Percentiles rank a stretch among this genome's conserved stretches.
phyloP scores from a whole-genome alignment of 1,139 yeast genomes.

The Candida smagusa region DNA sequence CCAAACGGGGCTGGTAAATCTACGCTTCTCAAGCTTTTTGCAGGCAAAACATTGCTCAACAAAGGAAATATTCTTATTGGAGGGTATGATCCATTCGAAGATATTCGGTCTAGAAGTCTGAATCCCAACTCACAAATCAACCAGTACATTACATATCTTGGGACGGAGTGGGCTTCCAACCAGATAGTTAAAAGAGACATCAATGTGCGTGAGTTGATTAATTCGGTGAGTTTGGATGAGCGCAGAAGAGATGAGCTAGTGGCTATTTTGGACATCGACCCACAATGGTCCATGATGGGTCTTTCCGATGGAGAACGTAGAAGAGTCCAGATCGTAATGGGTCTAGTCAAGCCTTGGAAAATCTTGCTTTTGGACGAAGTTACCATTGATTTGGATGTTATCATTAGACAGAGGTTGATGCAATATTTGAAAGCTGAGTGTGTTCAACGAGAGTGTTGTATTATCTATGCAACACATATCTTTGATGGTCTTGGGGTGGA shows the following conservation, averaged over 20 bases:
- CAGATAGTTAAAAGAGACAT: constrained; percentile 88
- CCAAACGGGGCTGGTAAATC: constrained; percentile 98
- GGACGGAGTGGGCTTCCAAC: constrained; percentile 97
- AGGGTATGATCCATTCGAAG: constrained; percentile 84
- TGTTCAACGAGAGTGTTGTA: constrained; percentile 58
- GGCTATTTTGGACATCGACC: constrained; percentile 76
- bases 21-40: constrained; percentile 74
- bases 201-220: constrained; percentile 72
- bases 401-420: constrained; percentile 75
- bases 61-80: constrained; percentile 67
- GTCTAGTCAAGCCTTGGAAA: constrained; percentile 86
- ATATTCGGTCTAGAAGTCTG: constrained; percentile 42
- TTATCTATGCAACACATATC: constrained; percentile 92
- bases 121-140: constrained; percentile 45
- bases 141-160: constrained; percentile 66
- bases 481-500: constrained; percentile 81
- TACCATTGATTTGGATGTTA: constrained; percentile 91
- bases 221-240: constrained; percentile 79
- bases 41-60: constrained; percentile 86
- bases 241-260: constrained; percentile 77
- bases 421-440: constrained; percentile 73
- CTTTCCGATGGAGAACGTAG: constrained; percentile 94
- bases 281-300: constrained; percentile 87
- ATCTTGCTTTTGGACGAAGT: constrained; percentile 86
- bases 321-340: constrained; percentile 92